These are phyloP conservation scores for Globisporangium megalacanthum DNA, from an alignment of 352 stramenopile genomes.

Conservation along the genomic window DNA sequence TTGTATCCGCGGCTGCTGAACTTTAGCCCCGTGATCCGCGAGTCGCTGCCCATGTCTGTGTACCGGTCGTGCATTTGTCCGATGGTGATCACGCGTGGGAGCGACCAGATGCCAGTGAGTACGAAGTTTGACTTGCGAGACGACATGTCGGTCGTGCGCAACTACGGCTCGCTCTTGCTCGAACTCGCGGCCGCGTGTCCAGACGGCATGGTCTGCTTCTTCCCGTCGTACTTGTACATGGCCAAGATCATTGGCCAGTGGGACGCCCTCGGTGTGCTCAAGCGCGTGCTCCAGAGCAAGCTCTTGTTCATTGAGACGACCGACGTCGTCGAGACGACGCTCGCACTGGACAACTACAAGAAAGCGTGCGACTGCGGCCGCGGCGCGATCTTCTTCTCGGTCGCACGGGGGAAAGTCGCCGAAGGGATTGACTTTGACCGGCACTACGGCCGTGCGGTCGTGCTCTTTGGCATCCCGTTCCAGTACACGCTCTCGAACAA, in stretches of 20 bases:
- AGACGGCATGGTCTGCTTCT: slow-evolving; percentile 99
- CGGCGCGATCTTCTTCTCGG: slow-evolving; percentile 97
- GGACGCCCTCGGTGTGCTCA: slow-evolving; percentile 89
- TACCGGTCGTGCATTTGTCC: slow-evolving; percentile 97
- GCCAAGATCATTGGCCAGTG: slow-evolving; percentile 97
- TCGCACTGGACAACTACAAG: slow-evolving; percentile 98
- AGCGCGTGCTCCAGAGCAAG: slow-evolving; percentile 95
- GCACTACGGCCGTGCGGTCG: slow-evolving; percentile 97
- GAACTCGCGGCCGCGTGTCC: slow-evolving; percentile 93
- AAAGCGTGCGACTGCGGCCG: slow-evolving; percentile 94
- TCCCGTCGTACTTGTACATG: slow-evolving; percentile 99
- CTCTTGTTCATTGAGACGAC: slow-evolving; percentile 99
- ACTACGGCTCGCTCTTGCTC: slow-evolving; percentile 95
- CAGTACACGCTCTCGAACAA: slow-evolving; percentile 96
- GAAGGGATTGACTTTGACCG: slow-evolving; percentile 99
- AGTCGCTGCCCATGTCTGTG: slow-evolving; percentile 97
- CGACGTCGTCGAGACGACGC: slow-evolving; percentile 98
- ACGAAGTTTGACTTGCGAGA: slow-evolving; percentile 91
- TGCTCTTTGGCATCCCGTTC: slow-evolving; percentile 99
- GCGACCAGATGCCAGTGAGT: slow-evolving; percentile 95
- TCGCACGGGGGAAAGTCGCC: slow-evolving; percentile 98
- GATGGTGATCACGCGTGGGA: slow-evolving; percentile 96
- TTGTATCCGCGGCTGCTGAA: slow-evolving; percentile 98
- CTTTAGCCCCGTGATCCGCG: slow-evolving; percentile 95
- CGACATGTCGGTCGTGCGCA: slow-evolving; percentile 91